phyloP scores from a whole-genome alignment of 768 basidiomycete genomes.

The Suillus hirtellus region DNA sequence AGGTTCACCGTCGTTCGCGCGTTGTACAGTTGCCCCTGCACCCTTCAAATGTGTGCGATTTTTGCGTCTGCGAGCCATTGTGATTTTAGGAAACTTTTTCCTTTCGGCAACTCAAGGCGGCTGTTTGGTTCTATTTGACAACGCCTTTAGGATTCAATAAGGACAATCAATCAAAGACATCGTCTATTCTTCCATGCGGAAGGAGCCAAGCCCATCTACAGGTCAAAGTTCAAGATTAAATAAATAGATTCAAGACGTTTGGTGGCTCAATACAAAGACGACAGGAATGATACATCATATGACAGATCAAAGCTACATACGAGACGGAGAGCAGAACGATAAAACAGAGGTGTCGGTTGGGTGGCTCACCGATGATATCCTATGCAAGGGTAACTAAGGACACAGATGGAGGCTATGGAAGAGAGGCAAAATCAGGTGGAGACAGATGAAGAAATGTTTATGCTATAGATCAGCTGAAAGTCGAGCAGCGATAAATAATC shows the following conservation, averaged over 20 bases:
- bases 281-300: conserved; percentile 31
- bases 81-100: conserved; percentile 10
- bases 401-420: conserved; percentile 3
- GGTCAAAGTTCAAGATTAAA: conserved; percentile 9
- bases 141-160: conserved; percentile 11
- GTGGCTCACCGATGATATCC: conserved; percentile 6
- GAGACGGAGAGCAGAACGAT: conserved; percentile 6
- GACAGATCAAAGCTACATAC: conserved; percentile 30
- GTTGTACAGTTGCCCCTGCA: conserved; percentile 34
- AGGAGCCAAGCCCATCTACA: conserved; percentile 17
- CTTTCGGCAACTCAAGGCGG: not conserved
- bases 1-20: conserved; percentile 48
- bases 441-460: conserved; percentile 13
- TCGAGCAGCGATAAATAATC: conserved; percentile 13
- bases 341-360: conserved; percentile 14
- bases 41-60: conserved; percentile 81
- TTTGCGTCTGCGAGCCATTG: conserved; percentile 76
- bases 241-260: conserved; percentile 10
- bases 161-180: conserved; percentile 9
- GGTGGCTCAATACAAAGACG: conserved; percentile 9
- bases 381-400: conserved; percentile 9
- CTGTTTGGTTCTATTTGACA: conserved; percentile 29
- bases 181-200: conserved; percentile 6
- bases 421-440: conserved; percentile 2
- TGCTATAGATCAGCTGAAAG: conserved; percentile 28